Percentiles rank a stretch among this genome's conserved stretches.
phyloP scores from a whole-genome alignment of 1,139 yeast genomes.

The Geotrichum phurueaensis region DNA sequence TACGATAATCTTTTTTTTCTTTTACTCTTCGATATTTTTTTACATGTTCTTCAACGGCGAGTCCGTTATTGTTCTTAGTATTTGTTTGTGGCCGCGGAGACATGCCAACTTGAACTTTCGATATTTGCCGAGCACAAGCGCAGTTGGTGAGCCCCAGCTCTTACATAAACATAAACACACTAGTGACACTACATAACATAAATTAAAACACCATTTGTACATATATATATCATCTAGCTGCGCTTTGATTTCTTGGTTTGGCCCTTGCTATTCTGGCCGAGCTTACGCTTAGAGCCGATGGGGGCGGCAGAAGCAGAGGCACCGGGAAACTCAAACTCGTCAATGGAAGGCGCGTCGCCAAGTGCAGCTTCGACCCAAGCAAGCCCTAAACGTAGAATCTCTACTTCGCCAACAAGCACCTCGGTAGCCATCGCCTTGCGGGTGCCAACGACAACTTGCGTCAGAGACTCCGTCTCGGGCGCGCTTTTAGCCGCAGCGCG shows the following conservation, averaged over 20 bases:
- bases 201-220: background rate
- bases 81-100: background rate
- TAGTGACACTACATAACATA: background rate
- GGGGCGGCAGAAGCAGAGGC: background rate
- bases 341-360: background rate
- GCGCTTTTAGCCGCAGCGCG: slow-evolving; percentile 13
- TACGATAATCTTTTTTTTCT: background rate
- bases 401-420: slow-evolving; percentile 26
- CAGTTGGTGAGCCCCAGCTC: background rate
- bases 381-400: slow-evolving; percentile 19
- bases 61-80: background rate
- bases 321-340: background rate
- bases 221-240: background rate
- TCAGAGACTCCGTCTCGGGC: background rate
- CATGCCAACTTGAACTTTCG: background rate
- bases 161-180: background rate
- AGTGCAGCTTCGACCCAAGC: slow-evolving; percentile 9
- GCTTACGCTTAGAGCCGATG: background rate
- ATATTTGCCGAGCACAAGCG: background rate
- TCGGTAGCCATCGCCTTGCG: slow-evolving; percentile 26
- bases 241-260: background rate
- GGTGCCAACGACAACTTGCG: slow-evolving; percentile 19
- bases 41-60: background rate
- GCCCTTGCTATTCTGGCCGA: background rate
- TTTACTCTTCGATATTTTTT: background rate